Conservation (phyloP, 2,329 filamentous ascomycete genomes). For the Pseudocercospora musae region DNA sequence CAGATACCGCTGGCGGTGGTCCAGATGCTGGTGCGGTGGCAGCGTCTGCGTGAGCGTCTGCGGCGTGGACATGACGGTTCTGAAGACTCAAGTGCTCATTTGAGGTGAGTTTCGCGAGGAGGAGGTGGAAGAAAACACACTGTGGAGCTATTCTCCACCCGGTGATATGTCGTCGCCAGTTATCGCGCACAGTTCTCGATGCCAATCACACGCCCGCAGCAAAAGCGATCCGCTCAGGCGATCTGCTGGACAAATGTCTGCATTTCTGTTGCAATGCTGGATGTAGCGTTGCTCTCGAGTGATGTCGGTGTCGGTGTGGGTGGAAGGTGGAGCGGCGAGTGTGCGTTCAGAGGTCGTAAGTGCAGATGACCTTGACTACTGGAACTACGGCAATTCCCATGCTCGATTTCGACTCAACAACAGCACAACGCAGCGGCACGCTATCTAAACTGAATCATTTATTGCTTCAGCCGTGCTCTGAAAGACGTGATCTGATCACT, state of each 20-base stretch:
- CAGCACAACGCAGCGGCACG: background rate
- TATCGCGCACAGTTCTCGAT: background rate
- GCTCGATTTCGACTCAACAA: background rate
- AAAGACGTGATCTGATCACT: background rate
- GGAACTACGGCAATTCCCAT: background rate
- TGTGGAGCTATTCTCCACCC: background rate
- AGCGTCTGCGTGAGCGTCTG: slow-evolving; percentile 33
- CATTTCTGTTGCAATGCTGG: slow-evolving; percentile 5
- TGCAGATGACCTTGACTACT: background rate
- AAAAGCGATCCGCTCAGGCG: background rate
- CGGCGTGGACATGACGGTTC: slow-evolving; percentile 31
- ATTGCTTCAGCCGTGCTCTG: background rate
- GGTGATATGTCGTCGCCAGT: background rate
- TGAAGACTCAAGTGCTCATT: slow-evolving; percentile 3
- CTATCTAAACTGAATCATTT: background rate
- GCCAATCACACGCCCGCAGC: slow-evolving; percentile 1
- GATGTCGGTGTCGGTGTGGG: background rate
- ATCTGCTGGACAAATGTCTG: slow-evolving; percentile 2
- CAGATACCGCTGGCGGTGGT: slow-evolving; percentile 32
- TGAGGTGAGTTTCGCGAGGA: background rate
- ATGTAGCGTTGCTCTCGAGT: slow-evolving; percentile 3
- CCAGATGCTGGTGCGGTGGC: slow-evolving; percentile 32
- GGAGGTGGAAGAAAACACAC: background rate
- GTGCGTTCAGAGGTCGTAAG: background rate
- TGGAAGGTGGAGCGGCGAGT: background rate